Base-by-base conservation (phyloP, 1,284 basidiomycete species). In the Leccinum fallax region DNA sequence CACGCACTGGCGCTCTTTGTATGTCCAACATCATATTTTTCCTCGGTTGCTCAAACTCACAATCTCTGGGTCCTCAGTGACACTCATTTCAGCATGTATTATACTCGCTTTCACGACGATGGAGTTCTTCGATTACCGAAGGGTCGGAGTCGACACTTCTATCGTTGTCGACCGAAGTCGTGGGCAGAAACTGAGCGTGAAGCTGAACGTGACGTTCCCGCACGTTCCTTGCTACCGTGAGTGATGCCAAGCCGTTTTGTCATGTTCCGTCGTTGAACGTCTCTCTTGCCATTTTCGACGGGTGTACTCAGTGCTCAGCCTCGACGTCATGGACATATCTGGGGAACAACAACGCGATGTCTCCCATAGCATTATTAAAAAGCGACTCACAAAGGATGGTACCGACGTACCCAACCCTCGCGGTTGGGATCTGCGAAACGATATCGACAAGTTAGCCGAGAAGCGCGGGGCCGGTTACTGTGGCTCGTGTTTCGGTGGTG, bases 291-390 rank as follows among this genome's bases (percentile, higher is more conserved):
- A 51, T 5, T 8, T 46, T 51, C 6, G 24, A 34, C 56, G n/a
- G 28, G 59, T 57, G 15, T 4, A n/a, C 2, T 13, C 49, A 97
- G 95, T 98, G 53, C 83, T 98, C 56, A 95, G 93, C 74, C 78
- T 99, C 59, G 97, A 99, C 76, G 88, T 99, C 58, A 97, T 98
- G 93, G 97, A 99, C 74, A 97, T 99, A 65, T 94, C 92, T 61
- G 97, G 97, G 30, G 97, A 98, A 80, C 88, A 92, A 52, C 95
- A 97, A 74, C 85, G 90, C 63, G 95, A 97, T 70, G 76, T 97
- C 53, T 85, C 92, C 11, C 97, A 98, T 77, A 95, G 95, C 72
- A 85, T 99, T 63, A 72, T 90, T 62, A 97, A 98, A 76, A 89
- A 86, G 7, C 87, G 97, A 19, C 78, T 98, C 28, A 84, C 87